Evolutionary conservation across 768 basidiomycete species (phyloP), one percentile per base, ranked within the genome.

Genomic region (Podaxis sp.): DNA sequence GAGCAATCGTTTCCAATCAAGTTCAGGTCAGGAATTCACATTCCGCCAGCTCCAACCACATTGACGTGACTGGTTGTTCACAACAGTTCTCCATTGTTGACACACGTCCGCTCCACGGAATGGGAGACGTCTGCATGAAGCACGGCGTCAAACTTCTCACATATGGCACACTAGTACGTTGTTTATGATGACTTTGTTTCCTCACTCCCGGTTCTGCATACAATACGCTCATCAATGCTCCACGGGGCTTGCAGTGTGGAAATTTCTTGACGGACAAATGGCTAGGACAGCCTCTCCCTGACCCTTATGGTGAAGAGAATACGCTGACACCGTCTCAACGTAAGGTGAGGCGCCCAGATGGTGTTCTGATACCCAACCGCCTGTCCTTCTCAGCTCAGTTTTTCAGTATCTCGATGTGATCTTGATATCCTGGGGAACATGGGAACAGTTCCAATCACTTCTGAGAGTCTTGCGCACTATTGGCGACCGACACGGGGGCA

Each of bases 351-450:
- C 27, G 22, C 19, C 43, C n/a, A 46, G 19, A 33, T 36, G 40
- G 27, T 49, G 50, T 47, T 55, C 53, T 57, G 36, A 36, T 33
- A 24, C 43, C 46, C 58, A 55, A 51, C 51, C 25, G 51, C 49
- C 38, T 13, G 36, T 17, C 56, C 4, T 61, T 56, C 19, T 60
- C 29, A 66, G 54, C 58, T 60, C 43, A 41, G 41, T 54, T 37
- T 5, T 38, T 17, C 65, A 93, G 91, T 93, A 93, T 71, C 85
- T 91, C 53, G 91, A 93, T 66, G 85, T 91, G 78, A 91, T 93
- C 65, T 68, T 87, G 51, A 85, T 83, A 66, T 88, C 83, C 0
- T 93, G 91, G 91, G 91, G 91, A 1, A 79, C 72, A 59, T 93
- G 91, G 91, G 64, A 75, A 8, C 81, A 91, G 24, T 91, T 93